These are phyloP conservation scores for Sarocladium strictum DNA, from an alignment of 2,329 filamentous ascomycete genomes.

Conservation along the genomic window DNA sequence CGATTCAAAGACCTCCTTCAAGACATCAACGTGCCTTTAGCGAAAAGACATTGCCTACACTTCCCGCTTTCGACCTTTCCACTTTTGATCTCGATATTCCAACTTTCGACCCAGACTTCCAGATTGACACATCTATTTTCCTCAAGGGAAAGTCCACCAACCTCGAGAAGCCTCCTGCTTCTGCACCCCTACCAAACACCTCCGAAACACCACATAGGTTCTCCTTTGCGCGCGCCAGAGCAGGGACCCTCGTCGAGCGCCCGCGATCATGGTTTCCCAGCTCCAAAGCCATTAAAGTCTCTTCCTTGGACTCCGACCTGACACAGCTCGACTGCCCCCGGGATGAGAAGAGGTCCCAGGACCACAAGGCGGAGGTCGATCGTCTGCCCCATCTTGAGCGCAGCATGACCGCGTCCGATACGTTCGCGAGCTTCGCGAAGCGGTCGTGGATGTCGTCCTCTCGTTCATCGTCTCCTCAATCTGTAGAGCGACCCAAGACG, in stretches of 20 bases:
- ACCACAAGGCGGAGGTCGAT: neutral
- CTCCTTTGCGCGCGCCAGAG: constrained; percentile 28
- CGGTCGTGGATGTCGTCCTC: constrained; percentile 47
- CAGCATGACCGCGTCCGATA: constrained; percentile 30
- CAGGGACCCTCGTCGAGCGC: constrained; percentile 41
- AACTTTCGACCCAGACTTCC: constrained; percentile 44
- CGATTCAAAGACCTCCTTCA: constrained; percentile 16
- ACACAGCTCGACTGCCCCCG: neutral
- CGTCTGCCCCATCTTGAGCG: constrained; percentile 4
- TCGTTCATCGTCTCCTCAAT: constrained; percentile 41
- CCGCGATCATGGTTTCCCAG: constrained; percentile 47
- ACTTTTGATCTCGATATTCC: constrained; percentile 48
- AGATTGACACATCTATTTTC: constrained; percentile 41
- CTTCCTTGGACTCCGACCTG: neutral
- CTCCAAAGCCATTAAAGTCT: constrained; percentile 32
- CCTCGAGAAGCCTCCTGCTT: constrained; percentile 25
- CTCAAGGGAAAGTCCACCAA: constrained; percentile 27
- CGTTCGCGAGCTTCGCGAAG: constrained; percentile 44
- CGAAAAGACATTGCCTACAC: constrained; percentile 13
- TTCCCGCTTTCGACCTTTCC: constrained; percentile 40
- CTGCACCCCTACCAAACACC: constrained; percentile 8
- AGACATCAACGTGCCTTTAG: constrained; percentile 15
- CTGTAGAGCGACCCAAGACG: constrained; percentile 12
- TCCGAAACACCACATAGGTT: constrained; percentile 8
- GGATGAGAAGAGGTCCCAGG: neutral